Evolutionary conservation across 73 alveolate genomes (phyloP), one percentile per base, ranked within the genome.

Genomic region (Blepharisma stoltei): DNA sequence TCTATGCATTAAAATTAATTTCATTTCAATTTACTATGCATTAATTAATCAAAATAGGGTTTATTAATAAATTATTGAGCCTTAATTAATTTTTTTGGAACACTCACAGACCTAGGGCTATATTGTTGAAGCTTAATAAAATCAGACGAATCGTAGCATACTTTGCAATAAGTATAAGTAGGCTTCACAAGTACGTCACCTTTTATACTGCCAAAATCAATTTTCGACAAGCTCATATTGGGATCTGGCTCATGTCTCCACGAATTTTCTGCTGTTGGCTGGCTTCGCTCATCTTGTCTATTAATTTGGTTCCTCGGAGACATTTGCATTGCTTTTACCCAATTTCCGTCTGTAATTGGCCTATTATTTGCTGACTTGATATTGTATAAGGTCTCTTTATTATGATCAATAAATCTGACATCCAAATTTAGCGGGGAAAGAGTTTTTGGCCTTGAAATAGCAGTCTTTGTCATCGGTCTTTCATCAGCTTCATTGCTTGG

Each of bases 131-230:
- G 41, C 41, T 32, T 32, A 32, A 32, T 32, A 32, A 32, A 32
- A 32, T 32, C 41, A 32, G 41, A 32, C 3, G 41, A 32, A 3
- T 32, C 41, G 3, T 32, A 32, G 23, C 73, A 60, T 8, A n/a
- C 23, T 20, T 25, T 38, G 46, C 73, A 60, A 60, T 60, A 60
- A 38, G 38, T 25, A 25, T 60, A 60, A 25, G 18, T 60, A n/a
- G 73, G 73, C 14, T 60, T 60, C 23, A 60, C 73, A 8, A 60
- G 14, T 14, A 60, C 73, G 4, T 60, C 73, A 9, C 73, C 73
- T 2, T 14, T 25, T 1, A 60, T 14, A n/a, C 23, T 38, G 6
- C 48, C 11, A 60, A 60, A 60, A 25, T 60, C 46, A 14, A 60
- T 8, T 60, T 14, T 14, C 14, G 14, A 14, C 14, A 60, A 14